These are phyloP conservation scores for Termitomyces sp. DNA, from an alignment of 768 basidiomycete species.

Conservation along the genomic window DNA sequence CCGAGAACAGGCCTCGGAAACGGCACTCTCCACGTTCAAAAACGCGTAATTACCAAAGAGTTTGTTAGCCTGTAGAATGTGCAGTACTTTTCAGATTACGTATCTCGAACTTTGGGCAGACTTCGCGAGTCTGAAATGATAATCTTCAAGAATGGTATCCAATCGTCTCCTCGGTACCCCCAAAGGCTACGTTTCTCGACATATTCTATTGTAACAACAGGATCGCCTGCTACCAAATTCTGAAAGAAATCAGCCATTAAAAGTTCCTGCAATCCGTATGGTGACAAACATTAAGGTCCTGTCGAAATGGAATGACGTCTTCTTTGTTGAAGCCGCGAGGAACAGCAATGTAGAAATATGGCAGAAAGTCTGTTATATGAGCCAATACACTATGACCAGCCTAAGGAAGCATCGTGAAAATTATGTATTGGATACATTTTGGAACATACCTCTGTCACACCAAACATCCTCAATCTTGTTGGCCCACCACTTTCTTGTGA, in stretches of 20 bases:
- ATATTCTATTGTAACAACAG: conserved; percentile 51
- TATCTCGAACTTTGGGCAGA: conserved; percentile 89
- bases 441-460: conserved; percentile 73
- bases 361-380: conserved; percentile 75
- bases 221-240: conserved; percentile 26
- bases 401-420: conserved; percentile 28
- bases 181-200: conserved; percentile 70
- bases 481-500: conserved; percentile 39
- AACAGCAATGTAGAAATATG: conserved; percentile 89
- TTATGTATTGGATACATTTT: not conserved
- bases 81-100: conserved; percentile 32
- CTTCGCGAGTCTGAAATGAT: conserved; percentile 66
- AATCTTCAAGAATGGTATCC: conserved; percentile 80
- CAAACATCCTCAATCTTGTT: conserved; percentile 68
- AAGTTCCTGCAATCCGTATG: not conserved
- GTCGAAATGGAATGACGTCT: conserved; percentile 61
- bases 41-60: conserved; percentile 36
- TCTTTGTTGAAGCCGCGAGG: conserved; percentile 76
- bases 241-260: conserved; percentile 13
- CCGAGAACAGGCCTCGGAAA: conserved; percentile 55
- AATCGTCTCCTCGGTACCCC: conserved; percentile 85
- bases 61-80: conserved; percentile 9
- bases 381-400: conserved; percentile 86
- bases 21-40: conserved; percentile 74
- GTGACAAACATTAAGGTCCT: conserved; percentile 68